Percentiles rank a stretch among this genome's conserved stretches.
phyloP scores from a whole-genome alignment of 129 eudicot species.

The Apium graveolens region DNA sequence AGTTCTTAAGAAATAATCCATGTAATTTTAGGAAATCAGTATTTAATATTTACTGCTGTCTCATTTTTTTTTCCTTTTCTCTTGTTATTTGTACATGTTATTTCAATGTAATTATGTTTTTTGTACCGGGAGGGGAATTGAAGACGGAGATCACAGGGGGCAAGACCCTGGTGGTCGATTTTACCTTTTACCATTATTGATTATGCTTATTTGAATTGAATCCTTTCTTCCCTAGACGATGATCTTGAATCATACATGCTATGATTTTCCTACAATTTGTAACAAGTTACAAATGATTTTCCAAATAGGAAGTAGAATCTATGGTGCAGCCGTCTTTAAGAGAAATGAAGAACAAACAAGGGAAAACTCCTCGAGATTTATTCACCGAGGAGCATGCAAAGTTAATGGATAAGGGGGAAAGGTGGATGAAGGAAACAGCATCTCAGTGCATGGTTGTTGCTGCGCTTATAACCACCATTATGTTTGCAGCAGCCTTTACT shows the following conservation, averaged over 20 bases:
- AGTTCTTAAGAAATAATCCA: too few species aligned
- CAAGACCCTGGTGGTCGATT: too few species aligned
- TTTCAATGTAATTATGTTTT: too few species aligned
- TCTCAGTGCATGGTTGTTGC: conserved; percentile 21
- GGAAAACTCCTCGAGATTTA: conserved; percentile 9
- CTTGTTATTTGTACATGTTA: too few species aligned
- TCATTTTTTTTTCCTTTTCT: too few species aligned
- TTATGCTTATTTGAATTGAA: too few species aligned
- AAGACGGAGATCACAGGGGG: too few species aligned
- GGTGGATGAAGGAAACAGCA: conserved; percentile 26
- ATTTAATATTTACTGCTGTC: too few species aligned
- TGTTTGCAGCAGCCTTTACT: conserved; percentile 24
- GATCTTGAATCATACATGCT: not conserved
- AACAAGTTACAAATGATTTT: not conserved
- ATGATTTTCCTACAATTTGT: not conserved
- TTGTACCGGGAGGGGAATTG: too few species aligned
- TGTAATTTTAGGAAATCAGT: too few species aligned
- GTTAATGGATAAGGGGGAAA: conserved; percentile 15
- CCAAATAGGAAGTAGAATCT: conserved; percentile 12
- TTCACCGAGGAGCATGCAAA: conserved; percentile 16
- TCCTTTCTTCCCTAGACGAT: too few species aligned
- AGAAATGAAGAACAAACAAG: conserved; percentile 1
- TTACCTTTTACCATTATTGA: too few species aligned
- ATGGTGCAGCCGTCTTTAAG: conserved; percentile 14
- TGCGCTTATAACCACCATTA: conserved; percentile 19